Evolutionary conservation across 2,329 filamentous ascomycete species (phyloP).

Genomic region (Venturia asperata): DNA sequence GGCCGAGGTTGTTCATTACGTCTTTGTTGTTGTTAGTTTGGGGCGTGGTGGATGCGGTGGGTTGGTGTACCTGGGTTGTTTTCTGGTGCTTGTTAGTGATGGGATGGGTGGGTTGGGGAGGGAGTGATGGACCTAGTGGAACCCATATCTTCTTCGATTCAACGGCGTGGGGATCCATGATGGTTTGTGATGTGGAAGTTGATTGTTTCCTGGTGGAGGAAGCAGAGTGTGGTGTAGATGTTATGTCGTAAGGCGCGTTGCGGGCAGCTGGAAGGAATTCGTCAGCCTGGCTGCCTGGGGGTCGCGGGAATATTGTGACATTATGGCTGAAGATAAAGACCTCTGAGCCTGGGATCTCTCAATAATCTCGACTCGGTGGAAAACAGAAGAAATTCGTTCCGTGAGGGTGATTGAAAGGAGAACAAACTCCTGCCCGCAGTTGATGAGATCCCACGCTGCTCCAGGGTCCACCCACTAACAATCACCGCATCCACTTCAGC

Average conservation of each 20-base stretch:
- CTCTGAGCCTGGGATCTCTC: not conserved
- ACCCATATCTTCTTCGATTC: conserved; percentile 18
- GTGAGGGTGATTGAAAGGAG: not conserved
- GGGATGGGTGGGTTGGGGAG: too few relatives aligned
- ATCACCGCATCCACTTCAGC: not conserved
- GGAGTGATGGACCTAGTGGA: conserved; percentile 13
- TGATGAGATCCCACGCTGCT: not conserved
- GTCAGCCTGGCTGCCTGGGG: conserved; percentile 8
- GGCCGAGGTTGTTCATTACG: conserved; percentile 45
- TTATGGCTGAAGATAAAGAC: not conserved
- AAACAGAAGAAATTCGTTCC: not conserved
- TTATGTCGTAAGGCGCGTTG: not conserved
- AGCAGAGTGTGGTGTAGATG: not conserved
- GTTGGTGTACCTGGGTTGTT: conserved; percentile 42
- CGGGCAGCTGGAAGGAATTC: not conserved
- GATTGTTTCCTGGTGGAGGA: not conserved
- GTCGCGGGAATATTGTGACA: not conserved
- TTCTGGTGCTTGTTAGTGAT: conserved; percentile 30
- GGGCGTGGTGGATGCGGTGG: too few relatives aligned
- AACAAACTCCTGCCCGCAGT: too few relatives aligned
- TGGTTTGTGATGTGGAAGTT: not conserved
- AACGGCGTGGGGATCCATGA: conserved; percentile 17
- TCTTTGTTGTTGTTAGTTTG: conserved; percentile 22
- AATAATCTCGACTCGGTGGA: not conserved
- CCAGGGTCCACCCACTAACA: conserved; percentile 7